Percentiles rank a stretch among this genome's conserved stretches.
phyloP scores from a whole-genome alignment of 2,329 filamentous ascomycete genomes.

The Leptodontidium sp. region DNA sequence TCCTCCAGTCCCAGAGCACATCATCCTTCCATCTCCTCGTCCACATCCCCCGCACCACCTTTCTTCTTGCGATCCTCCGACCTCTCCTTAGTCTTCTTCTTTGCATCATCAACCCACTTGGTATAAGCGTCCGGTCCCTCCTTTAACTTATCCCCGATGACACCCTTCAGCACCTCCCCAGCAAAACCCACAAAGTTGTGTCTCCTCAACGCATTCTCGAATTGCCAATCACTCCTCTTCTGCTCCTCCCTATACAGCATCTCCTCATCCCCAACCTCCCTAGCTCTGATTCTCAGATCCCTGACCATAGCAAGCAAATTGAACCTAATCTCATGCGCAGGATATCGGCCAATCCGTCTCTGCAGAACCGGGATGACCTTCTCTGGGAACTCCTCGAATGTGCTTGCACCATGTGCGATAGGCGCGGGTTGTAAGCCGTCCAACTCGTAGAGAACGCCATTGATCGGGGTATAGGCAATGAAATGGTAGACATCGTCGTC shows the following conservation, averaged over 20 bases:
- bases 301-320: constrained; percentile 93
- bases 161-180: constrained; percentile 87
- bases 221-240: constrained; percentile 87
- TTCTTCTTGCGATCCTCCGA: constrained; percentile 42
- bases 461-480: constrained; percentile 88
- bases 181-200: constrained; percentile 98
- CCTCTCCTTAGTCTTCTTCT: constrained; percentile 60
- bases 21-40: constrained; percentile 46
- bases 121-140: constrained; percentile 73
- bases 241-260: constrained; percentile 79
- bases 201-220: constrained; percentile 90
- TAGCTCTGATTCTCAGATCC: constrained; percentile 79
- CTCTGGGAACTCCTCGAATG: constrained; percentile 74
- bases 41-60: constrained; percentile 37
- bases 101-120: constrained; percentile 75
- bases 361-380: constrained; percentile 89
- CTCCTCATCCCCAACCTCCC: constrained; percentile 84
- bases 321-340: constrained; percentile 88
- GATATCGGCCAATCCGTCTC: constrained; percentile 84
- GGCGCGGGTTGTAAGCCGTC: constrained; percentile 94
- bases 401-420: constrained; percentile 84
- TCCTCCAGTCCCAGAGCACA: background rate
- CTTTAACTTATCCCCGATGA: constrained; percentile 76
- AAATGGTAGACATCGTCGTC: constrained; percentile 97
- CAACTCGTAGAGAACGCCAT: constrained; percentile 87